Percentiles rank a stretch among this genome's conserved stretches.
These are phyloP conservation scores for Linum trigynum DNA, from an alignment of 345 rosid species.

Conservation along the genomic window DNA sequence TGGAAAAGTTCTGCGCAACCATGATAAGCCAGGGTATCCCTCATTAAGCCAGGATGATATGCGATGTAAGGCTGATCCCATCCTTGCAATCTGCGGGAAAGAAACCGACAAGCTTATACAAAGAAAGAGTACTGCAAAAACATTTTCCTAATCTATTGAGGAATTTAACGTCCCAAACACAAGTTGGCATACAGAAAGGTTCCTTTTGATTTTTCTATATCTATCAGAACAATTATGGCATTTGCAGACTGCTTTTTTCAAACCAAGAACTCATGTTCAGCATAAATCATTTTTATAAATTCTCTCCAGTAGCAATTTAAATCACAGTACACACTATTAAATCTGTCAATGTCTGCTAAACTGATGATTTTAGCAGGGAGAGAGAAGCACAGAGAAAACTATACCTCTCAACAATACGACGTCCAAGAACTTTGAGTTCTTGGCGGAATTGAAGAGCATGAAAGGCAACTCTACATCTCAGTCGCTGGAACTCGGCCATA, in stretches of 20 bases:
- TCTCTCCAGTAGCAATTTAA: background rate
- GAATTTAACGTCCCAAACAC: no score
- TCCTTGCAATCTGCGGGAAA: constrained; percentile 52
- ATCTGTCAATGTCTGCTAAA: no score
- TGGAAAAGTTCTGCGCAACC: constrained; percentile 98
- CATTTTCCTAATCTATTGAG: no score
- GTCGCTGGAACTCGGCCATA: constrained; percentile 82
- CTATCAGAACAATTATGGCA: no score
- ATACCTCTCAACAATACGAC: constrained; percentile 80
- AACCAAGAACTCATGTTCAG: background rate
- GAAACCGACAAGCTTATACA: constrained; percentile 11
- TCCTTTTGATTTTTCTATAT: no score
- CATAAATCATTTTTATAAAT: background rate
- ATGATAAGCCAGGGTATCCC: constrained; percentile 85
- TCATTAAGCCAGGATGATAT: constrained; percentile 80
- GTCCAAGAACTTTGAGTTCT: constrained; percentile 72
- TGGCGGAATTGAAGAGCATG: constrained; percentile 90
- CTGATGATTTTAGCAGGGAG: constrained; percentile 3
- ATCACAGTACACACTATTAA: background rate
- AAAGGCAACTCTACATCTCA: constrained; percentile 93
- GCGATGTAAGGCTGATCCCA: constrained; percentile 75
- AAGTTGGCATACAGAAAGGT: no score
- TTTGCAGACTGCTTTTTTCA: background rate
- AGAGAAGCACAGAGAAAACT: background rate
- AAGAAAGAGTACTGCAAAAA: background rate